A percentile compares a stretch with the other conserved stretches of the same genome.
These are phyloP conservation scores for Aegilops longissima DNA, from an alignment of 176 grass and related monocot species.

Conservation along the genomic window DNA sequence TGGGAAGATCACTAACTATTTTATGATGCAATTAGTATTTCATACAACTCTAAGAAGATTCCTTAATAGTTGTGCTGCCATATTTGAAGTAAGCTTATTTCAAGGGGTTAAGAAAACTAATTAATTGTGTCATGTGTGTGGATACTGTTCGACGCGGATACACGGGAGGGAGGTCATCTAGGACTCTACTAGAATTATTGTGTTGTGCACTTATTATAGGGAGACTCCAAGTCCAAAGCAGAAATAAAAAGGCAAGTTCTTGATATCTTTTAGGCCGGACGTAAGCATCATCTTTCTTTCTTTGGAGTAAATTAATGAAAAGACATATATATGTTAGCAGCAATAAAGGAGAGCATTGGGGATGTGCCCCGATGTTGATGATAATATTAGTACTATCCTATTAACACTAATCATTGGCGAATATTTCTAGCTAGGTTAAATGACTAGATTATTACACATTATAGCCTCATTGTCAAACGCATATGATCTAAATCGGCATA, in stretches of 20 bases:
- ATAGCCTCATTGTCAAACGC: background rate
- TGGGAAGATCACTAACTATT: background rate
- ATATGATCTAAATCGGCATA: background rate
- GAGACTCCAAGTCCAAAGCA: constrained; percentile 6
- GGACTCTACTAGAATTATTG: constrained; percentile 28
- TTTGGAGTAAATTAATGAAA: constrained; percentile 28
- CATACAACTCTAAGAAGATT: background rate
- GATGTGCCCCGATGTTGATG: constrained; percentile 17
- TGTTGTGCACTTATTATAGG: constrained; percentile 32
- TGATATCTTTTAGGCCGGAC: constrained; percentile 19
- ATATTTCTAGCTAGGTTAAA: constrained; percentile 10
- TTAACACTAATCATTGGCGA: background rate
- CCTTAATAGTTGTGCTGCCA: background rate
- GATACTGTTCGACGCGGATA: background rate
- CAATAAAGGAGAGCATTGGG: constrained; percentile 29
- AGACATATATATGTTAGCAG: constrained; percentile 28
- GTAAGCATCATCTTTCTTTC: constrained; percentile 16
- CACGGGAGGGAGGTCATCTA: constrained; percentile 15
- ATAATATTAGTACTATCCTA: background rate
- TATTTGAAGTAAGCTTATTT: background rate
- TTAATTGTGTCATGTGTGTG: background rate
- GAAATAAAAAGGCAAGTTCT: constrained; percentile 15
- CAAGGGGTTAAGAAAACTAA: background rate
- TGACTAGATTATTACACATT: background rate
- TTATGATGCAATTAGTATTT: background rate